Base-by-base conservation (phyloP, 345 rosid species). In the Eucalyptus erythrocorys region DNA sequence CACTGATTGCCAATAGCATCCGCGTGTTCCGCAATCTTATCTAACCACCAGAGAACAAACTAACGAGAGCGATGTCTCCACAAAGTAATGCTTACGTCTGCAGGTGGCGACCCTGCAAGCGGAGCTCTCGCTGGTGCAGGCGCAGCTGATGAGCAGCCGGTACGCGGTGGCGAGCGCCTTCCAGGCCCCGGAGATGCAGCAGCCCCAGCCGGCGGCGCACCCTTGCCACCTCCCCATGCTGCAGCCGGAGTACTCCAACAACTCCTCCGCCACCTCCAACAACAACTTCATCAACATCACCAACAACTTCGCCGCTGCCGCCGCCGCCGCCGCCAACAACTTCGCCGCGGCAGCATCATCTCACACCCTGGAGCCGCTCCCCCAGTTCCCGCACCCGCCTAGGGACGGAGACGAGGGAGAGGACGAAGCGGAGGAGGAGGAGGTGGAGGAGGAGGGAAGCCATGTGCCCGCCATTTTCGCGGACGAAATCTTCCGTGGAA, bases 181-280 rank as follows among this genome's bases (percentile, higher is more conserved):
- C 53, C 96, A 94, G 53, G 87, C 80, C 90, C 85, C 96, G 76
- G 95, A 92, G 34, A 93, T 88, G 37, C 93, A 91, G 76, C 93
- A 82, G 13, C 94, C 92, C 19, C 94, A 90, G 16, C 95, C 91
- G 3, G 93, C 92, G 13, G 93, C 92, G 13, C 93, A 89, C 11
- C 95, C 89, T 4, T 93, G 90, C 45, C 94, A 51, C 55, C 91
- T 91, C 43, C 92, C 91, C 34, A 88, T 94, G 92, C 93, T 93
- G 87, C 99, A 97, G 90, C 97, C 98, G 5, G 94, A 95, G 48
- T 96, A 96, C 92, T 97, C 99, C 88, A 97, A 95, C 96, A 96
- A 95, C 90, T 97, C 99, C n/a, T 94, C 99, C 5, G 95, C 94
- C 87, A 96, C 99, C 89, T 95, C 94, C 64, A 89, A 51, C 49